Evolutionary conservation across 805 yeast genomes (phyloP), one percentile per base, ranked within the genome.

Genomic region (Debaryomyces hansenii): DNA sequence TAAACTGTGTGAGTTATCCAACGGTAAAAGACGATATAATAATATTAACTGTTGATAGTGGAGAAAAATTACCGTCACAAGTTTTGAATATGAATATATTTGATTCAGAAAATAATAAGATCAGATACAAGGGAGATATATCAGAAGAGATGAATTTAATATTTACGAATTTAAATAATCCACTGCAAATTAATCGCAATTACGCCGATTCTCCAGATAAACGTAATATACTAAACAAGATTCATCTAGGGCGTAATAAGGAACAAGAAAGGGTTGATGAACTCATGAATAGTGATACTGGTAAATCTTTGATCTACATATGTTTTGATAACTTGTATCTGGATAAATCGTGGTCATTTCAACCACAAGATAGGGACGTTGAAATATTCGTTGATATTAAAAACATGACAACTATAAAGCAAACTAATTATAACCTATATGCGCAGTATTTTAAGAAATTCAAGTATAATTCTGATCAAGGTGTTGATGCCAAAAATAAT

Each of bases 301-400:
- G 64, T 4, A 59, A 58, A 42, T 64, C 67, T 7, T 53, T 58
- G 33, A 60, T 72, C 15, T 60, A 69, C 51, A 57, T 72, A 14
- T 72, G 78, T 50, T 72, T 72, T 55, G 77, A 72, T 54, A 72
- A 72, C 50, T 42, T 71, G 27, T 72, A 65, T 55, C 56, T 52
- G 37, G 78, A 72, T 52, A 65, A 67, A 49, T 68, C 74, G 7
- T 72, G 76, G 76, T 66, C 74, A 15, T 72, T 69, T 51, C 55
- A 57, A 14, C 71, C 74, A 5, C 48, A 49, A 20, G 24, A 56
- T 4, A 56, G 63, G 31, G 75, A 72, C 34, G 57, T 72, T 11
- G 66, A 66, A 45, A 40, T 72, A 32, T 52, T 44, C 12, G 74
- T 72, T 15, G 64, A 66, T 41, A 63, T 72, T 40, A 63, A 70